Conservation (phyloP, 257 asterid genomes). For the Ligustrum vulgare region DNA sequence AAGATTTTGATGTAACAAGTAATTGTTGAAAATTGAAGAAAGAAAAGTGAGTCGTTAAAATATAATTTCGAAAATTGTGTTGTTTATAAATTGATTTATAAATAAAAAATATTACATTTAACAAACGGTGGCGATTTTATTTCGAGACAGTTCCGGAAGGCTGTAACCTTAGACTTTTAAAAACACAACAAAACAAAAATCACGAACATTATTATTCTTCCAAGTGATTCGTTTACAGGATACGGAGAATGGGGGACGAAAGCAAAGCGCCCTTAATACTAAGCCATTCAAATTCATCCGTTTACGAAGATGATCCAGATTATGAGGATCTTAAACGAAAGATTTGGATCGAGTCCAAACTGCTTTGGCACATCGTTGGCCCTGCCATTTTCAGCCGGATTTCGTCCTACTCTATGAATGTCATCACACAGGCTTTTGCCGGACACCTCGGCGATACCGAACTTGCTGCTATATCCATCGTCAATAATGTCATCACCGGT, state of each 20-base stretch:
- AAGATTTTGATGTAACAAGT: too few relatives aligned
- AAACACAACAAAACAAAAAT: neutral
- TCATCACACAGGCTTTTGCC: constrained; percentile 44
- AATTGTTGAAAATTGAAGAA: too few relatives aligned
- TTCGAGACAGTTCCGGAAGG: too few relatives aligned
- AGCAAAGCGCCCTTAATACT: constrained; percentile 1
- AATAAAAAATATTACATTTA: too few relatives aligned
- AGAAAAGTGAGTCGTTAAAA: too few relatives aligned
- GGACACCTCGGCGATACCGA: constrained; percentile 58
- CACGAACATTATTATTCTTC: neutral
- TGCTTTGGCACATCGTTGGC: constrained; percentile 48
- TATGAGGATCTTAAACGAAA: neutral
- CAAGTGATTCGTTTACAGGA: neutral
- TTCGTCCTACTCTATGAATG: constrained; percentile 32
- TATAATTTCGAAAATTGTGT: too few relatives aligned
- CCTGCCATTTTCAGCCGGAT: constrained; percentile 45
- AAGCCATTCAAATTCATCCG: neutral
- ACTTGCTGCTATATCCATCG: constrained; percentile 52
- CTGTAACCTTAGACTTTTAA: too few relatives aligned
- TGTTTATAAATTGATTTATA: too few relatives aligned
- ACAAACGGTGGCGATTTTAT: too few relatives aligned
- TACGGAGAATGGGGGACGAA: constrained; percentile 22
- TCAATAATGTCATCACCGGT: constrained; percentile 50
- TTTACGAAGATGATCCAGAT: neutral
- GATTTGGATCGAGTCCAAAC: constrained; percentile 27